Conservation (phyloP, 108 stramenopile species). For the Chaetoceros tenuissimus region DNA sequence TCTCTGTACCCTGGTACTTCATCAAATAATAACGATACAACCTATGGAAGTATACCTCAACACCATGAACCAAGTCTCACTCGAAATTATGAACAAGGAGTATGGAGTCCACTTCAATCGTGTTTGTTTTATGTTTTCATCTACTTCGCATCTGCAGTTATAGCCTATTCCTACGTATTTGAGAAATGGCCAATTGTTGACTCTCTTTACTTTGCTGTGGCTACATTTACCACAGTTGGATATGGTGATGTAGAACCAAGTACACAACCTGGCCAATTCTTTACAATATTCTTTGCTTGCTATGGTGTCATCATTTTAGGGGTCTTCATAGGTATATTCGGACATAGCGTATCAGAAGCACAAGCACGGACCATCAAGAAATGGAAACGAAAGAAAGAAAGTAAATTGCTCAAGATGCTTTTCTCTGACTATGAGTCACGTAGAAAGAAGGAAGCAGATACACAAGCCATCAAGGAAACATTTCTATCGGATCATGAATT, state of each 20-base stretch:
- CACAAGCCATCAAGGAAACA: neutral
- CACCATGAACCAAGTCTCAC: too few species aligned
- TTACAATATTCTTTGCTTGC: conserved; percentile 39
- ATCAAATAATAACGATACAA: too few species aligned
- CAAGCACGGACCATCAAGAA: conserved; percentile 6
- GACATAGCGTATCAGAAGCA: conserved; percentile 21
- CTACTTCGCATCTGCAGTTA: conserved; percentile 21
- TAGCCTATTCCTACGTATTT: conserved; percentile 36
- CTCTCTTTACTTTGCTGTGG: conserved; percentile 53
- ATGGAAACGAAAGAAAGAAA: neutral
- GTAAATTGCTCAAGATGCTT: neutral
- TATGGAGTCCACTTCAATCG: too few species aligned
- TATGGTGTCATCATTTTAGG: conserved; percentile 41
- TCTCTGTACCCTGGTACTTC: too few species aligned
- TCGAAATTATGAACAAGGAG: too few species aligned
- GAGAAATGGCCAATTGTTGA: conserved; percentile 44
- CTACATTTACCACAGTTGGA: conserved; percentile 63
- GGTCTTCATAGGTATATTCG: conserved; percentile 37
- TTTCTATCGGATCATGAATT: neutral
- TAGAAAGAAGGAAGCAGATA: neutral
- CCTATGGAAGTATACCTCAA: too few species aligned
- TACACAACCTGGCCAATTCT: conserved; percentile 15
- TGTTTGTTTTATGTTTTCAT: conserved; percentile 2
- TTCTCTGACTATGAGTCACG: neutral
- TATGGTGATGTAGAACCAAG: conserved; percentile 51